Evolutionary conservation across 192 early-diverging fungal species (phyloP).

Genomic region (Endogone sp.): DNA sequence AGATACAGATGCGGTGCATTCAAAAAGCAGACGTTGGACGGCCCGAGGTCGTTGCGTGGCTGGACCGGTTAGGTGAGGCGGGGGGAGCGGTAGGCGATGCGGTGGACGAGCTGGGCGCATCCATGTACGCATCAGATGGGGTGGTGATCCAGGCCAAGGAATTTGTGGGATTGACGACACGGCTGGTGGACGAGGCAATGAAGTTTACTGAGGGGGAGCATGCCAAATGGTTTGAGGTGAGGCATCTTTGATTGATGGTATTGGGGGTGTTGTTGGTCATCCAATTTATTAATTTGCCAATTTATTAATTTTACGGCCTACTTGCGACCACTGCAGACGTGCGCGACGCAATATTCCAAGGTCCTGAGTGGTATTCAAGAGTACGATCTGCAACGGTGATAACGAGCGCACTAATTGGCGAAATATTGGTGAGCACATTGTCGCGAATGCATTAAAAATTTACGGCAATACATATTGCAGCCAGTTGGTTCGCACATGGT

Average conservation of each 20-base stretch:
- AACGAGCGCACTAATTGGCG: too few species aligned
- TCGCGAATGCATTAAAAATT: too few species aligned
- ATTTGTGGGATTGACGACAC: background rate
- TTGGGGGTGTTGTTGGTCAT: background rate
- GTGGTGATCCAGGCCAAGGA: conserved; percentile 18
- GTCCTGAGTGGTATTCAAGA: background rate
- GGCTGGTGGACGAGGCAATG: background rate
- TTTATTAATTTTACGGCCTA: too few species aligned
- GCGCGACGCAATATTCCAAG: background rate
- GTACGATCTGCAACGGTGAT: background rate
- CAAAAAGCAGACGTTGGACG: background rate
- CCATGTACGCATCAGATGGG: conserved; percentile 26
- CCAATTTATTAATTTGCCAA: too few species aligned
- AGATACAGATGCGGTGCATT: background rate
- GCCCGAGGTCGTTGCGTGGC: conserved; percentile 7
- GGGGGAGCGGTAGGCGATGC: conserved; percentile 30
- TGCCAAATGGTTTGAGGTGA: background rate
- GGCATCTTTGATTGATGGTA: background rate
- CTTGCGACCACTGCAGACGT: background rate
- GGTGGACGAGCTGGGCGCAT: conserved; percentile 11
- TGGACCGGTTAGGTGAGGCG: conserved; percentile 48
- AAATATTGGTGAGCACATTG: too few species aligned
- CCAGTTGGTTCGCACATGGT: too few species aligned
- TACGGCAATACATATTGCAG: too few species aligned
- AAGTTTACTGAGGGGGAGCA: background rate